Evolutionary conservation across 257 asterid genomes (phyloP).

Genomic region (Solanum piurae): DNA sequence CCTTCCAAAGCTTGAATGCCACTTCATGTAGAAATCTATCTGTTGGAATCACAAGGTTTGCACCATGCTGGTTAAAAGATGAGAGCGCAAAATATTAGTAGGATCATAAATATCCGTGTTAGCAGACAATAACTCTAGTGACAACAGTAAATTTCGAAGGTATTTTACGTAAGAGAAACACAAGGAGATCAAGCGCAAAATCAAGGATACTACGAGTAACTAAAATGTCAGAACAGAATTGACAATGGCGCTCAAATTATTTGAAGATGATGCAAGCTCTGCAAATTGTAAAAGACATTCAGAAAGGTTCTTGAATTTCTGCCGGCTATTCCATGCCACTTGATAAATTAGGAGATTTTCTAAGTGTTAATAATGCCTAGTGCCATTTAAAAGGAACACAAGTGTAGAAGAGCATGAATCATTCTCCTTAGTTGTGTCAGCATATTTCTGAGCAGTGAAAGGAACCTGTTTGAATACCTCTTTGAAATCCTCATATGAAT

Average conservation of each 20-base stretch:
- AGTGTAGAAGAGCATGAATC: not conserved
- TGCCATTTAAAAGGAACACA: not conserved
- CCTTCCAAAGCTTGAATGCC: conserved; percentile 93
- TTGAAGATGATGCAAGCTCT: not conserved
- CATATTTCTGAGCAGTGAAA: not conserved
- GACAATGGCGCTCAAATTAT: not conserved
- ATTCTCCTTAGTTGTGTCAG: not conserved
- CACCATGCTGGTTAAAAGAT: conserved; percentile 42
- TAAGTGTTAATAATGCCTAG: not conserved
- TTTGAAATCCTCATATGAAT: conserved; percentile 45
- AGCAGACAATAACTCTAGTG: not conserved
- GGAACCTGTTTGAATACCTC: conserved; percentile 29
- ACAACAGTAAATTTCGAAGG: not conserved
- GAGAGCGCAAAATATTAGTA: not conserved
- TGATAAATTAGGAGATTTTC: not conserved
- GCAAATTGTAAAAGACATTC: not conserved
- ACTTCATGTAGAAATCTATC: conserved; percentile 84
- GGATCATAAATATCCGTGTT: not conserved
- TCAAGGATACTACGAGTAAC: not conserved
- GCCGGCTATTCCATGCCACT: not conserved
- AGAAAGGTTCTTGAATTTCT: not conserved
- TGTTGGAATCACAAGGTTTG: conserved; percentile 68
- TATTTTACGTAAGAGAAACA: not conserved
- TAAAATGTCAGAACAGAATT: not conserved
- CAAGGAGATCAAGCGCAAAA: not conserved